A percentile compares a stretch with the other conserved stretches of the same genome.
phyloP scores from a whole-genome alignment of 2,329 filamentous ascomycete species.

The Cladophialophora psammophila region DNA sequence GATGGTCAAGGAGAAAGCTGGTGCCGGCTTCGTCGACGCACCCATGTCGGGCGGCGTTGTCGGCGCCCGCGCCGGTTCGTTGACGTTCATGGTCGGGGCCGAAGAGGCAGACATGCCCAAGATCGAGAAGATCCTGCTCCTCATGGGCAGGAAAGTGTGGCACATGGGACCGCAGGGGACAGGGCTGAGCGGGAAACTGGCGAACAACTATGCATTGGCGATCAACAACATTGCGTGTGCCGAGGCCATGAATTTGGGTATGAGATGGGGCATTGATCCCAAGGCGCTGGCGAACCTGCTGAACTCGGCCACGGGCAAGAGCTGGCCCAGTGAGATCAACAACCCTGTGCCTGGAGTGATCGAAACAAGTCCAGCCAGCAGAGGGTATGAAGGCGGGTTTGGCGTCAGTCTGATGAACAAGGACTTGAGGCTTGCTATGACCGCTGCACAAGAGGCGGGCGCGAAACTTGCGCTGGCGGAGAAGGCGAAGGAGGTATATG shows the following conservation, averaged over 20 bases:
- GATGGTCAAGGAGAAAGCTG: slow-evolving; percentile 62
- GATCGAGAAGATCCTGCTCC: slow-evolving; percentile 72
- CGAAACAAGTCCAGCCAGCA: slow-evolving; percentile 74
- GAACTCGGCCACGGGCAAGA: slow-evolving; percentile 91
- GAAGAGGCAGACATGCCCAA: slow-evolving; percentile 66
- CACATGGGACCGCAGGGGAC: slow-evolving; percentile 86
- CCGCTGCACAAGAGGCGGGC: slow-evolving; percentile 72
- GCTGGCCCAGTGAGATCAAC: slow-evolving; percentile 96
- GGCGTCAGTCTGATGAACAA: slow-evolving; percentile 81
- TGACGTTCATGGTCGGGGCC: slow-evolving; percentile 95
- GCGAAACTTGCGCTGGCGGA: slow-evolving; percentile 71
- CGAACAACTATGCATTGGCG: slow-evolving; percentile 95
- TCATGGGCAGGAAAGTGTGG: slow-evolving; percentile 86
- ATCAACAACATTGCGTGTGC: slow-evolving; percentile 84
- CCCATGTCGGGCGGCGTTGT: slow-evolving; percentile 98
- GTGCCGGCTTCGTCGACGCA: slow-evolving; percentile 82
- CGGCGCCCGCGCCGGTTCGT: slow-evolving; percentile 81
- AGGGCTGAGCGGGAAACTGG: slow-evolving; percentile 88
- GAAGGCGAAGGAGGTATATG: slow-evolving; percentile 71
- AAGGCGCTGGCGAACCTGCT: slow-evolving; percentile 81
- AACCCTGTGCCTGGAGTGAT: slow-evolving; percentile 91
- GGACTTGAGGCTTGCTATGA: slow-evolving; percentile 74
- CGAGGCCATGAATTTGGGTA: slow-evolving; percentile 71
- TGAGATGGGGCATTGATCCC: slow-evolving; percentile 68
- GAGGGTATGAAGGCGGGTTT: slow-evolving; percentile 80